Conservation (phyloP, 1,139 yeast genomes). For the Lodderomyces orthopsilosis region DNA sequence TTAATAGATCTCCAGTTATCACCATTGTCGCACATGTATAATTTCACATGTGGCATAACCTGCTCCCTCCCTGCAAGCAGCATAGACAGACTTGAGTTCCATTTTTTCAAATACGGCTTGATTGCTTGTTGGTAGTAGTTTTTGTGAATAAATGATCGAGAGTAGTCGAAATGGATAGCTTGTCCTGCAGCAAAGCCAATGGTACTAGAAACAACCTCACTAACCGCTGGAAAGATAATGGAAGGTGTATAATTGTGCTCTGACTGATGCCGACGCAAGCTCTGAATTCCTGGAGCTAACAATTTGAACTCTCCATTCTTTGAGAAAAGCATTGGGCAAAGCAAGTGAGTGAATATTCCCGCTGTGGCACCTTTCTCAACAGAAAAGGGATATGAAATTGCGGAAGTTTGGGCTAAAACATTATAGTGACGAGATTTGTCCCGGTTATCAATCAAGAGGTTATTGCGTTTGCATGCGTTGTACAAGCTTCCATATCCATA, state of each 20-base stretch:
- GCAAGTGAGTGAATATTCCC: slow-evolving; percentile 55
- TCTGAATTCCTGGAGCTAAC: slow-evolving; percentile 28
- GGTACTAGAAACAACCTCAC: slow-evolving; percentile 44
- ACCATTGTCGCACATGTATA: slow-evolving; percentile 42
- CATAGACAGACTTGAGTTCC: slow-evolving; percentile 21
- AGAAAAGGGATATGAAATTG: slow-evolving; percentile 56
- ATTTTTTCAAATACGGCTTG: slow-evolving; percentile 32
- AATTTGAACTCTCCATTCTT: slow-evolving; percentile 15
- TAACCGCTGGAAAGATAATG: slow-evolving; percentile 53
- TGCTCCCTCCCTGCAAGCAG: slow-evolving; percentile 25
- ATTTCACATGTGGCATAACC: slow-evolving; percentile 42
- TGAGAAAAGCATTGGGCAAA: slow-evolving; percentile 45
- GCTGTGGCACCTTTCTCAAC: slow-evolving; percentile 27
- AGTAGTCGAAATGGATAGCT: slow-evolving; percentile 52
- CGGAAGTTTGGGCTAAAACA: slow-evolving; percentile 54
- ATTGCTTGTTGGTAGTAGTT: slow-evolving; percentile 34
- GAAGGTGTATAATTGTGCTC: slow-evolving; percentile 39
- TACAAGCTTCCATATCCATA: slow-evolving; percentile 56
- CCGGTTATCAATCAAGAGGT: slow-evolving; percentile 24
- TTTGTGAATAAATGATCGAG: slow-evolving; percentile 19
- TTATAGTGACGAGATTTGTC: slow-evolving; percentile 21
- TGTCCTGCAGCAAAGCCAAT: slow-evolving; percentile 51
- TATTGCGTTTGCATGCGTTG: slow-evolving; percentile 34
- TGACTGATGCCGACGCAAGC: slow-evolving; percentile 25
- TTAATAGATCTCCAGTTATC: slow-evolving; percentile 49